Base-by-base conservation (phyloP, 495 filamentous ascomycete genomes). In the Neurospora sp. region DNA sequence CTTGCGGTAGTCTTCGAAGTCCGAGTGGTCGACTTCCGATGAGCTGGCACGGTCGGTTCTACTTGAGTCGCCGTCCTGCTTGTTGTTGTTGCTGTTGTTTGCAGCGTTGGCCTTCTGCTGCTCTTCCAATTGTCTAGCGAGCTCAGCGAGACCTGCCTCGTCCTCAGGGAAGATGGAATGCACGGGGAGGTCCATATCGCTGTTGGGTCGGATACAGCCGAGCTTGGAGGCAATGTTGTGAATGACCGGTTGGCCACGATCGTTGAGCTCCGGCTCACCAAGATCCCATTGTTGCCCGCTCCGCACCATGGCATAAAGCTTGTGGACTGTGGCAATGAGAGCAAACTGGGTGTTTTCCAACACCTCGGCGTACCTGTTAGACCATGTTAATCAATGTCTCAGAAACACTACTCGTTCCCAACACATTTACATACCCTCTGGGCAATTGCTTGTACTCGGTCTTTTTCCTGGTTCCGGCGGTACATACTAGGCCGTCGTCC, bases 401-500 rank as follows among this genome's bases (percentile, higher is more conserved):
- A 16, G 14, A 8, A 65, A 65, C 53, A 65, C 27, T 2, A 35
- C 27, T 65, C 12, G 27, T 65, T 65, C 14, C 12, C 12, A 4
- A 16, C 6, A 17, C 22, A 35, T 35, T 27, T 41, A 69, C 35
- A 72, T 81, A 86, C 80, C 87, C 87, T 80, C 82, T 77, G 22
- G 87, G 87, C 39, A 87, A 74, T 77, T 88, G 87, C 78, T 88
- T 88, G 76, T 86, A 88, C 72, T 88, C 87, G 2, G 84, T 87
- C 82, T 88, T 88, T 72, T 88, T 88, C 70, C 87, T 81, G 38
- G 84, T 86, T 1, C 87, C 87, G 22, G 87, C 87, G 27, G 86
- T 88, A 75, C 87, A 88, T 38, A 88, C 84, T 37, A 88, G 77
- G 12, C 87, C 86, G 72, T 88, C 87, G 75, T 88, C 87, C 78